Base-by-base conservation (phyloP, 345 rosid genomes). In the Tarenaya hassleriana region DNA sequence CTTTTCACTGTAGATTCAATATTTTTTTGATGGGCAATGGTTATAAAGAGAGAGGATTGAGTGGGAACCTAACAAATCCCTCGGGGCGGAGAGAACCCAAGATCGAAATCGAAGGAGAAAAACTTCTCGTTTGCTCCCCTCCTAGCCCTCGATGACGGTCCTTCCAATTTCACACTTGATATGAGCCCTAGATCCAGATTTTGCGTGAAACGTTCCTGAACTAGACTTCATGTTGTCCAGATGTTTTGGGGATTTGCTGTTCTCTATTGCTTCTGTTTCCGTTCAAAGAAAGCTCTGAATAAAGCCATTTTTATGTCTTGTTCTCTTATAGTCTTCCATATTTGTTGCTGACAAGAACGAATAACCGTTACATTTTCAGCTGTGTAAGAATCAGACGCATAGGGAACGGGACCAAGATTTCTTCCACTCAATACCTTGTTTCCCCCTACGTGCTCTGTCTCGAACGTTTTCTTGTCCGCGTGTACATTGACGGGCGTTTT, bases 161-260 rank as follows among this genome's bases (percentile, higher is more conserved):
- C 50, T 49, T 34, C 68, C 68, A 16, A 63, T 4, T 40, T 8
- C 55, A 63, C 68, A 63, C 68, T 63, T 63, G 68, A 63, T 63
- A 63, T 63, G 68, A 63, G 62, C 68, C 68, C 39, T 24, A 24
- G 5, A 24, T 5, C 29, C 29, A 2, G 29, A 24, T 24, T 48
- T 48, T 19, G 14, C 7, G n/a, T 34, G 15, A 13, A 9, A n/a
- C 13, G 15, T 10, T 1, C n/a, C n/a, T n/a, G n/a, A n/a, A n/a
- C n/a, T n/a, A n/a, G n/a, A n/a, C n/a, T n/a, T n/a, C n/a, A n/a
- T n/a, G n/a, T n/a, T n/a, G n/a, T 13, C 46, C 16, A 8, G 7
- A 1, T 51, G 33, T 13, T 51, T 18, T 8, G 6, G 24, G 5
- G 53, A n/a, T n/a, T n/a, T n/a, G n/a, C n/a, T n/a, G 7, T 39